A percentile compares a stretch with the other conserved stretches of the same genome.
These are phyloP conservation scores for Neoboletus magnificus DNA, from an alignment of 768 basidiomycete genomes.

Conservation along the genomic window DNA sequence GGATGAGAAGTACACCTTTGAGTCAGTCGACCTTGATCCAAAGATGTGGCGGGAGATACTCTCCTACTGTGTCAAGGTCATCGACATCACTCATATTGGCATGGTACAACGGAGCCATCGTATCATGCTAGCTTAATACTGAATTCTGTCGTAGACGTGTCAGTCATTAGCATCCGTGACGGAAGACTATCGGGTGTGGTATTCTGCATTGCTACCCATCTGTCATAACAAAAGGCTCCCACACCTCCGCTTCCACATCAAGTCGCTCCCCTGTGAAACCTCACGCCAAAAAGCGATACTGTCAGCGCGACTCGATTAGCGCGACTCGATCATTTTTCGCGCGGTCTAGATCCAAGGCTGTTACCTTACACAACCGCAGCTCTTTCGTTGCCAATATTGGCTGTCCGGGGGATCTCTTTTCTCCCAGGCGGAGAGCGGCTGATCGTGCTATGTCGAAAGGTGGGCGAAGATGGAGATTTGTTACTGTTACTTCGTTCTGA, in stretches of 20 bases:
- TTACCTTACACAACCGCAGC: neutral
- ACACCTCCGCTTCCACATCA: neutral
- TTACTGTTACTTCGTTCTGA: constrained; percentile 3
- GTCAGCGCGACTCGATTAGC: constrained; percentile 3
- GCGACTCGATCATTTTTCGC: constrained; percentile 3
- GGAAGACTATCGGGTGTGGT: neutral
- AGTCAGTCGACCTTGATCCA: neutral
- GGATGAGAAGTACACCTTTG: neutral
- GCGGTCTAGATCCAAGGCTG: neutral
- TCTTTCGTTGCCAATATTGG: neutral
- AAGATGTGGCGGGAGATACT: constrained; percentile 7
- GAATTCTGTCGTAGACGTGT: constrained; percentile 2
- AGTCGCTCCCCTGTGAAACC: neutral
- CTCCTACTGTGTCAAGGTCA: constrained; percentile 9
- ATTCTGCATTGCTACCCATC: constrained; percentile 2
- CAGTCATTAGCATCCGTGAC: neutral
- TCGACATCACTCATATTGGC: constrained; percentile 6
- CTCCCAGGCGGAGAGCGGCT: constrained; percentile 11
- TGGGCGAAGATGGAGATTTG: neutral
- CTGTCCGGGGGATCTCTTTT: constrained; percentile 7
- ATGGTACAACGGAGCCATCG: constrained; percentile 1
- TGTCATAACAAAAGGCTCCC: constrained; percentile 2
- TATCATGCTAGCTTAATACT: neutral
- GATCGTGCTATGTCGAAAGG: constrained; percentile 4
- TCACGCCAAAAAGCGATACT: constrained; percentile 4